phyloP scores from a whole-genome alignment of 805 yeast genomes.

The Peterozyma xylosa region DNA sequence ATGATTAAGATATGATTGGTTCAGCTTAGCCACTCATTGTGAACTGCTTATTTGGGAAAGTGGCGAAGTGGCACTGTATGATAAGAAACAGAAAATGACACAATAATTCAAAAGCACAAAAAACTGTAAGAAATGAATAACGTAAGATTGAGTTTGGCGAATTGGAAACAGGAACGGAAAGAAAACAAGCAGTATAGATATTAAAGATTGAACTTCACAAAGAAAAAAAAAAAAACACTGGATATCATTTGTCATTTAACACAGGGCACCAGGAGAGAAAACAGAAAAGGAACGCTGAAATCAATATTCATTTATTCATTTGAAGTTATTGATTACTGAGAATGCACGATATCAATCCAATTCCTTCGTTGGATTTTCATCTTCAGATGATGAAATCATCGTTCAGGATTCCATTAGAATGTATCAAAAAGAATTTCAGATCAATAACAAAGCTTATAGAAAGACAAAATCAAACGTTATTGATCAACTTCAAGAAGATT shows the following conservation, averaged over 20 bases:
- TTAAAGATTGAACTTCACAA: neutral
- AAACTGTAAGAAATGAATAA: too few species aligned
- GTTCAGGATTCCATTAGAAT: conserved; percentile 63
- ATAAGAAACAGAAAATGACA: too few species aligned
- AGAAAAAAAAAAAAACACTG: too few species aligned
- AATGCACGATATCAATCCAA: neutral
- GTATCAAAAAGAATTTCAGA: conserved; percentile 58
- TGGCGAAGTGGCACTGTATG: too few species aligned
- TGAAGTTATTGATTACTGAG: neutral
- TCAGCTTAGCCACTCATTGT: too few species aligned
- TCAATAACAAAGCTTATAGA: conserved; percentile 53
- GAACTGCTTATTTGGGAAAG: too few species aligned
- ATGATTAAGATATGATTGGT: too few species aligned
- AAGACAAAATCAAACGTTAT: conserved; percentile 35
- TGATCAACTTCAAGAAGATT: conserved; percentile 23
- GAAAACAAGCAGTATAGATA: too few species aligned
- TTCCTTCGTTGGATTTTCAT: conserved; percentile 34
- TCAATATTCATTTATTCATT: neutral
- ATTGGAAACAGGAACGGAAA: too few species aligned
- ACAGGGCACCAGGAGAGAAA: neutral
- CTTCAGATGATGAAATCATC: conserved; percentile 49
- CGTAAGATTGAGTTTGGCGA: too few species aligned
- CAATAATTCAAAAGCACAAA: too few species aligned
- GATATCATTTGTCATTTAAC: too few species aligned
- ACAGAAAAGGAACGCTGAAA: neutral